phyloP scores from a whole-genome alignment of 1,139 yeast genomes.

The Kodamaea sp. region DNA sequence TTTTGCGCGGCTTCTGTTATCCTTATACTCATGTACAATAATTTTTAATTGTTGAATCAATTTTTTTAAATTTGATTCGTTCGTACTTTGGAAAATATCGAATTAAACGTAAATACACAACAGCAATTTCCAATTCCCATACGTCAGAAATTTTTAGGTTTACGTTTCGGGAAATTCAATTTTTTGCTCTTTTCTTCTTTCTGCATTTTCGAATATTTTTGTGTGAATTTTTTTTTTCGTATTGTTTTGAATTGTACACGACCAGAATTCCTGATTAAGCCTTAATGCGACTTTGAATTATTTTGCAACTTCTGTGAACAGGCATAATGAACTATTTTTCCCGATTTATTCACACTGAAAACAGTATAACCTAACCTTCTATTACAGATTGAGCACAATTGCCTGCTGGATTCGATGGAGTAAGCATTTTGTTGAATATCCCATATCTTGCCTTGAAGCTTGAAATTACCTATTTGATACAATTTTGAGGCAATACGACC shows the following conservation, averaged over 20 bases:
- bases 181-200: slow-evolving; percentile 1
- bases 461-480: slow-evolving; percentile 36
- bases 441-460: slow-evolving; percentile 34
- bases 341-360: slow-evolving; percentile 48
- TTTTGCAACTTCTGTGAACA: slow-evolving; percentile 30
- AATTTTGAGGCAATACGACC: slow-evolving; percentile 30
- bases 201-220: not conserved
- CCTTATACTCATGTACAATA: no score
- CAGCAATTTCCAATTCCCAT: not conserved
- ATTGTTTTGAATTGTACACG: not conserved
- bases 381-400: slow-evolving; percentile 56
- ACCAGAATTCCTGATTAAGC: slow-evolving; percentile 1
- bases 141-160: not conserved
- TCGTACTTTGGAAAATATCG: no score
- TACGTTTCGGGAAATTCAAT: not conserved
- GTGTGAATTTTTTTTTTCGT: not conserved
- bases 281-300: not conserved
- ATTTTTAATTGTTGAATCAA: no score
- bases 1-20: no score
- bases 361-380: slow-evolving; percentile 63
- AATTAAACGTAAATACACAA: no score
- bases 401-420: slow-evolving; percentile 35
- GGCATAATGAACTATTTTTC: slow-evolving; percentile 67
- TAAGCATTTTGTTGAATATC: slow-evolving; percentile 34
- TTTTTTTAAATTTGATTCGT: no score